These are phyloP conservation scores for Rhodamnia rubescens DNA, from an alignment of 345 rosid genomes.

Conservation along the genomic window DNA sequence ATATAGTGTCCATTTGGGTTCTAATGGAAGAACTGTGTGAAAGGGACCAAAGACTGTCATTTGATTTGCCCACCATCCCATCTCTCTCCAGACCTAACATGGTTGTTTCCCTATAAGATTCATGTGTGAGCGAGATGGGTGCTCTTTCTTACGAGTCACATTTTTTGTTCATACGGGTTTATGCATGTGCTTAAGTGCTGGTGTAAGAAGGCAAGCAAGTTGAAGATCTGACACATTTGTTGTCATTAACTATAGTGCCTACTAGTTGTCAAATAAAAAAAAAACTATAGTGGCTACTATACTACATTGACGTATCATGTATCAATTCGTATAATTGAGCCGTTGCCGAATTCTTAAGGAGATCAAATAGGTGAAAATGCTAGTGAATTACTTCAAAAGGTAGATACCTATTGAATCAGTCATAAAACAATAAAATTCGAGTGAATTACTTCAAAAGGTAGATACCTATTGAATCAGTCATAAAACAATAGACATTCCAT, in stretches of 20 bases:
- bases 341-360: neutral
- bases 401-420: neutral
- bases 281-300: neutral
- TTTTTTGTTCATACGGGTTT: neutral
- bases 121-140: neutral
- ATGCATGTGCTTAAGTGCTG: neutral
- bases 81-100: neutral
- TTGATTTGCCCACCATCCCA: neutral
- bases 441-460: neutral
- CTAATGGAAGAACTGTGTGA: neutral
- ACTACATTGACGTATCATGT: neutral
- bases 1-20: neutral
- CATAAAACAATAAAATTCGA: neutral
- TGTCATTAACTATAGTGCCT: neutral
- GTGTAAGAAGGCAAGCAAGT: neutral
- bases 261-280: no score
- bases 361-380: neutral
- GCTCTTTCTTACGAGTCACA: neutral
- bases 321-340: neutral
- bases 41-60: neutral
- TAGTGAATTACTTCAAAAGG: neutral
- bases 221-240: neutral
- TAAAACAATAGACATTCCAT: neutral
- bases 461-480: neutral
- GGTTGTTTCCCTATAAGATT: neutral